Evolutionary conservation across 352 stramenopile genomes (phyloP).

Genomic region (Globisporangium lucens): DNA sequence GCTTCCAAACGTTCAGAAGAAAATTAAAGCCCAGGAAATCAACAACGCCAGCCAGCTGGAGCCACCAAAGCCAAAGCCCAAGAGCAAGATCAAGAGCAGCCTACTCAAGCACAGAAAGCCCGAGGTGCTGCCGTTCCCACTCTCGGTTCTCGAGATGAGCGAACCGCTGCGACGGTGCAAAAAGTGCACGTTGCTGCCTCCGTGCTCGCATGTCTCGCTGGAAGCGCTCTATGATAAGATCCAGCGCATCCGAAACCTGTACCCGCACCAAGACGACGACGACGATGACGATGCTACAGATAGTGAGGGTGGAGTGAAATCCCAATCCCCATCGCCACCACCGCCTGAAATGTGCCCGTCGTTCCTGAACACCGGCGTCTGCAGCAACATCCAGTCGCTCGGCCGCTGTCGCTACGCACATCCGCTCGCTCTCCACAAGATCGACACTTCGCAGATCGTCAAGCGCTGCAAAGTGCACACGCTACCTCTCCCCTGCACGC

Average conservation of each 20-base stretch:
- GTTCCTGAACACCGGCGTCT: constrained; percentile 48
- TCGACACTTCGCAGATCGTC: constrained; percentile 45
- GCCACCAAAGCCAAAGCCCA: not conserved
- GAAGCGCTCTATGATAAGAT: constrained; percentile 45
- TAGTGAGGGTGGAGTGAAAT: not conserved
- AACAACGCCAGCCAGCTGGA: not conserved
- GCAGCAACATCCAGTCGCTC: constrained; percentile 54
- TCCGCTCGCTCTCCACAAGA: constrained; percentile 40
- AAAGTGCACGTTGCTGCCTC: constrained; percentile 64
- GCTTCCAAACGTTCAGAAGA: constrained; percentile 48
- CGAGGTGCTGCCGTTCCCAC: constrained; percentile 33
- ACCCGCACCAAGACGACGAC: constrained; percentile 29
- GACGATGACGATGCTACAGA: constrained; percentile 10
- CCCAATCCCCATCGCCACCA: not conserved
- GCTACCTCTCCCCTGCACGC: constrained; percentile 48
- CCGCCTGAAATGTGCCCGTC: constrained; percentile 39
- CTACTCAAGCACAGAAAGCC: not conserved
- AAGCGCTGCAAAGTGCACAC: constrained; percentile 29
- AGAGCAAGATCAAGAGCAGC: not conserved
- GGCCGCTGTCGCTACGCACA: constrained; percentile 64
- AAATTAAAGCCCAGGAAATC: not conserved
- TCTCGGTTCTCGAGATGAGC: constrained; percentile 60
- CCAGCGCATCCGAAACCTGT: constrained; percentile 39
- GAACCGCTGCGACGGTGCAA: constrained; percentile 54
- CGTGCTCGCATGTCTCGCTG: constrained; percentile 52